These are phyloP conservation scores for Entomortierella beljakovae DNA, from an alignment of 192 early-diverging fungal species.

Conservation along the genomic window DNA sequence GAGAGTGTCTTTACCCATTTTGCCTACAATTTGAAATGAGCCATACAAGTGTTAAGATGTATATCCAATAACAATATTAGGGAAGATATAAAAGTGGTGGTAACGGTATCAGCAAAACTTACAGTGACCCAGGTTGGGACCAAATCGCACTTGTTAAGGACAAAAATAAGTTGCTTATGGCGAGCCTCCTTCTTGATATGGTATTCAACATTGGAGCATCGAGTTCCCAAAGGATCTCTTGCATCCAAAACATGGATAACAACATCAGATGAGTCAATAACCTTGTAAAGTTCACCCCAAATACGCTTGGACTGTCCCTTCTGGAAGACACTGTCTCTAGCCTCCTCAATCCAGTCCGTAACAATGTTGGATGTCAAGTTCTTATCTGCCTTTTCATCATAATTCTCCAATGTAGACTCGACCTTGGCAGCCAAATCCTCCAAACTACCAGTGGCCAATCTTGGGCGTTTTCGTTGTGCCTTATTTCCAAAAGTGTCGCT, in stretches of 20 bases:
- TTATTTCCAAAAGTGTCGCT: constrained; percentile 93
- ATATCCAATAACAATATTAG: not conserved
- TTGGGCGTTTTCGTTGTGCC: constrained; percentile 94
- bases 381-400: constrained; percentile 74
- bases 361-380: constrained; percentile 80
- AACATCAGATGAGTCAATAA: constrained; percentile 96
- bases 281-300: constrained; percentile 99
- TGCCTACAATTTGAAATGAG: constrained; percentile 57
- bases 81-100: not conserved
- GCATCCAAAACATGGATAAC: constrained; percentile 98
- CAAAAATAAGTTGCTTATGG: constrained; percentile 96
- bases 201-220: constrained; percentile 92
- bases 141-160: constrained; percentile 99
- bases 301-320: constrained; percentile 98
- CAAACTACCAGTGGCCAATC: constrained; percentile 77
- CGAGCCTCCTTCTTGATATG: constrained; percentile 92
- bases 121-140: constrained; percentile 99
- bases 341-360: constrained; percentile 77
- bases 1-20: constrained; percentile 96
- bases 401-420: constrained; percentile 71
- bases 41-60: constrained; percentile 4
- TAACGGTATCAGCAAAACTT: constrained; percentile 30
- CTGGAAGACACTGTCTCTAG: constrained; percentile 88
- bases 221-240: constrained; percentile 96
- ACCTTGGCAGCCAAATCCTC: constrained; percentile 84